These are phyloP conservation scores for Ogataea corticis DNA, from an alignment of 805 yeast species.

Conservation along the genomic window DNA sequence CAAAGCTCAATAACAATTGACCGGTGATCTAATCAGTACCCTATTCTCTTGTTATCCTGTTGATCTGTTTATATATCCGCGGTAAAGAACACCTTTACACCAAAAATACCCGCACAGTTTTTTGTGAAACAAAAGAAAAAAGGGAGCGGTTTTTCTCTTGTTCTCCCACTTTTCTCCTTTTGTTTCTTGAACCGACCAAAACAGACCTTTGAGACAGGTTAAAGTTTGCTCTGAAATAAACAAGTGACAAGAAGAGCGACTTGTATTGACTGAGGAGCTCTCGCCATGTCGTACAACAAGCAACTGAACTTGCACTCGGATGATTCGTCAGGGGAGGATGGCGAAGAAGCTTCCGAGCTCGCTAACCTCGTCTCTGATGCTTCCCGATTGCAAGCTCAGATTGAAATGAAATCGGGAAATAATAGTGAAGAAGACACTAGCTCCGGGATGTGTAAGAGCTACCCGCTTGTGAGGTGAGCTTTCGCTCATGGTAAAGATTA, in stretches of 20 bases:
- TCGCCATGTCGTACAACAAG: slow-evolving; percentile 22
- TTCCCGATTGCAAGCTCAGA: slow-evolving; percentile 5
- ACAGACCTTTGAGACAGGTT: slow-evolving; percentile 3
- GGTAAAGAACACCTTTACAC: neutral
- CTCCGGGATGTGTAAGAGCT: slow-evolving; percentile 19
- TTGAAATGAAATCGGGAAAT: slow-evolving; percentile 6
- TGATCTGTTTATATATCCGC: neutral
- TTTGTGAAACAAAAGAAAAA: slow-evolving; percentile 5
- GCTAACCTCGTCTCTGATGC: slow-evolving; percentile 5
- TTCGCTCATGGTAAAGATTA: neutral
- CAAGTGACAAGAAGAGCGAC: neutral
- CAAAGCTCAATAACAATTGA: no score
- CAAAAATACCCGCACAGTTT: slow-evolving; percentile 2
- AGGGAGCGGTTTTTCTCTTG: neutral
- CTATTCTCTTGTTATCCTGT: no score
- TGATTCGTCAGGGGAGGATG: slow-evolving; percentile 21
- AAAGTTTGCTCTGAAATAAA: neutral
- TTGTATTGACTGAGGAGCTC: neutral
- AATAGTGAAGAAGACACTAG: slow-evolving; percentile 12
- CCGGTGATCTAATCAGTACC: no score
- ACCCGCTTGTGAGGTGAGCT: neutral
- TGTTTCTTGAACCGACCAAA: neutral
- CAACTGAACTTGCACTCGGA: slow-evolving; percentile 21
- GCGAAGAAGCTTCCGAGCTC: slow-evolving; percentile 11
- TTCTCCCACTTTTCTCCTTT: slow-evolving; percentile 1